phyloP scores from a whole-genome alignment of 2,329 filamentous ascomycete genomes.

The Endothia cerciana region DNA sequence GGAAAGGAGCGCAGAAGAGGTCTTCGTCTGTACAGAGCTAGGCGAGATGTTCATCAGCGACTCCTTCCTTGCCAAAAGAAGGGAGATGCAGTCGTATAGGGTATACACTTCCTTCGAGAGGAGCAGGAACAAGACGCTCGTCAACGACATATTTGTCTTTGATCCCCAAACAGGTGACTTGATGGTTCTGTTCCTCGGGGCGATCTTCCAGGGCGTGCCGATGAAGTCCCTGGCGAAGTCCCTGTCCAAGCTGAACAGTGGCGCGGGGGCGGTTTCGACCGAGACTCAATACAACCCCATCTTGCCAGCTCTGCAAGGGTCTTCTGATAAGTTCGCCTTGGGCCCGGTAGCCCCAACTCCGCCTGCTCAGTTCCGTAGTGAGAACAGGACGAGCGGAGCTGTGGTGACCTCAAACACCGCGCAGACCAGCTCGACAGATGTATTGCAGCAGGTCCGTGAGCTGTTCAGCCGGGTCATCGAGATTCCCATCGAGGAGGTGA shows the following conservation, averaged over 20 bases:
- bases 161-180: slow-evolving; percentile 25
- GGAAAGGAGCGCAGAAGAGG: slow-evolving; percentile 30
- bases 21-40: slow-evolving; percentile 33
- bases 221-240: slow-evolving; percentile 30
- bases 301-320: background rate
- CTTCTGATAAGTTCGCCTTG: no score
- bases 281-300: background rate
- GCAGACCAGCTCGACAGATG: no score
- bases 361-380: no score
- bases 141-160: slow-evolving; percentile 33
- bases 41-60: slow-evolving; percentile 29
- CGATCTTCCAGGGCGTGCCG: slow-evolving; percentile 30
- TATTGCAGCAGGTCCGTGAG: slow-evolving; percentile 1
- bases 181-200: slow-evolving; percentile 30
- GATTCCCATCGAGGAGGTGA: slow-evolving; percentile 31
- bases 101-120: background rate
- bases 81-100: background rate
- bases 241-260: slow-evolving; percentile 21
- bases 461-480: slow-evolving; percentile 32
- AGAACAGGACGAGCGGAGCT: no score
- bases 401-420: no score
- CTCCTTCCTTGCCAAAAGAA: background rate
- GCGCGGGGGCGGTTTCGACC: background rate
- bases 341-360: no score
- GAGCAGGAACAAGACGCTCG: slow-evolving; percentile 9